Evolutionary conservation across 805 yeast genomes (phyloP), one percentile per base, ranked within the genome.

Genomic region (Lipomyces kockii): DNA sequence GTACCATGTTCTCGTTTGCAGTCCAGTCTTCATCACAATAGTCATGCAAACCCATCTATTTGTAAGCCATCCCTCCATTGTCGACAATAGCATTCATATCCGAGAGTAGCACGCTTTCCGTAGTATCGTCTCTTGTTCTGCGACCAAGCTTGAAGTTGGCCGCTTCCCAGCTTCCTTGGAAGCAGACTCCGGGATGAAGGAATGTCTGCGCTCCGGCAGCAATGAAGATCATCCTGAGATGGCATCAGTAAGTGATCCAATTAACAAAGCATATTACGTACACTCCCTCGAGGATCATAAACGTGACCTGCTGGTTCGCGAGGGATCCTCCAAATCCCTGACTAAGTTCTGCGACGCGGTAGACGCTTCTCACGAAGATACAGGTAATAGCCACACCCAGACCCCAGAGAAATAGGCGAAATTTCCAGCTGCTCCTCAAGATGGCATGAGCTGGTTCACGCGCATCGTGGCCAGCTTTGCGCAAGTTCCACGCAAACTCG

Each of bases 231-330:
- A 56, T 56, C 20, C 58, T 54, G 25, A 35, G 29, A 27, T 2
- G 29, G 29, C 29, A 27, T 27, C 29, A 27, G 29, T 27, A 2
- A 27, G 29, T 2, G 29, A 27, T 27, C 29, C 29, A 27, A 3
- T 27, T 27, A 3, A 27, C 4, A 27, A 27, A 3, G 29, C 29
- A 27, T 27, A 2, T 2, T 54, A 54, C 37, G 34, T 54, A 54
- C 46, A 14, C 46, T 29, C 32, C 59, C 46, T 56, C 59, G 14
- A 56, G 46, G 59, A 56, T 14, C 59, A 56, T 56, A 20, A 56
- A 56, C 25, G 59, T 29, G 25, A 56, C 59, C 59, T 56, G n/a
- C n/a, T 56, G 46, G 46, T 56, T 56, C 8, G 59, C 59, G 17
- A 56, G 39, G 17, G 39, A 12, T 32, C 59, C 59, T 11, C 14